A percentile compares a stretch with the other conserved stretches of the same genome.
These are phyloP conservation scores for Primulina eburnea DNA, from an alignment of 257 asterid genomes.

Conservation along the genomic window DNA sequence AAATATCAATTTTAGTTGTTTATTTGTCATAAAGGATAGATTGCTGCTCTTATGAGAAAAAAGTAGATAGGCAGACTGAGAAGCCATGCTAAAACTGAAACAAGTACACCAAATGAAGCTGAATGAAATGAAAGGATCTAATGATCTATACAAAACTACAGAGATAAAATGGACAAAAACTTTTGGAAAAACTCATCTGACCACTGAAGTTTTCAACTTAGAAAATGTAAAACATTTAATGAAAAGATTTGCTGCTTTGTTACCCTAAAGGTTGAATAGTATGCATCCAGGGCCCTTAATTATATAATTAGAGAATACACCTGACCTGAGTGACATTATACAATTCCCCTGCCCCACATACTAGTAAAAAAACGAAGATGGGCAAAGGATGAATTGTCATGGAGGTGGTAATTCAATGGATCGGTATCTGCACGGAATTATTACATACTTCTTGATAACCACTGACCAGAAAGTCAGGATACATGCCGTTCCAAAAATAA, in stretches of 20 bases:
- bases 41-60: background rate
- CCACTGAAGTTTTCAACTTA: too few relatives aligned
- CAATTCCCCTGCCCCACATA: background rate
- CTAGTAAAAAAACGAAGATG: background rate
- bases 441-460: background rate
- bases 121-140: too few relatives aligned
- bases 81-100: too few relatives aligned
- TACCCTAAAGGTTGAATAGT: background rate
- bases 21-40: background rate
- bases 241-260: slow-evolving; percentile 15
- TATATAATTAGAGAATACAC: background rate
- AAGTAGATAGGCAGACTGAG: background rate
- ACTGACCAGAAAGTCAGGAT: background rate
- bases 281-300: slow-evolving; percentile 1
- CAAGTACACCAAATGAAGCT: too few relatives aligned
- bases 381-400: background rate
- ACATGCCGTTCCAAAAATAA: slow-evolving; percentile 2
- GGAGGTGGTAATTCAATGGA: too few relatives aligned
- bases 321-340: background rate
- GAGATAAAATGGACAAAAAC: too few relatives aligned
- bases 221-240: too few relatives aligned
- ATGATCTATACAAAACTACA: too few relatives aligned
- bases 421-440: too few relatives aligned
- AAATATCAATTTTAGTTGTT: slow-evolving; percentile 10
- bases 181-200: too few relatives aligned